Base-by-base conservation (phyloP, 257 asterid genomes). In the Petunia secreta region DNA sequence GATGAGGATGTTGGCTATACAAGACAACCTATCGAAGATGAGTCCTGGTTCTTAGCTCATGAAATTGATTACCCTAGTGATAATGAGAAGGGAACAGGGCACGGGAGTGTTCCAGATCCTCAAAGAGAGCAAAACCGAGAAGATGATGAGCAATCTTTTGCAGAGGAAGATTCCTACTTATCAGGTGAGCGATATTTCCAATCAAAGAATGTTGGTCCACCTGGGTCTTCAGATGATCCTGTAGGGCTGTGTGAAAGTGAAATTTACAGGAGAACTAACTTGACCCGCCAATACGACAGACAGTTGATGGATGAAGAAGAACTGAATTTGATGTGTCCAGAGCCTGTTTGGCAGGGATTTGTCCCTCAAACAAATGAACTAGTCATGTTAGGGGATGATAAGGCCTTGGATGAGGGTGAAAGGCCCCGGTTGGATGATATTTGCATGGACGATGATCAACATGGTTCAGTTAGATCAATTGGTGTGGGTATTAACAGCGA, bases 21-120 rank as follows among this genome's bases (percentile, higher is more conserved):
- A 11, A 80, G 81, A 54, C 86, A 83, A 65, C 86, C 86, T 80
- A 83, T 83, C 34, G 86, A 83, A 75, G 86, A 83, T 80, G 86
- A 83, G 75, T 63, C 83, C 75, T 83, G 85, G 86, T 83, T 83
- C 64, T 75, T 80, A 82, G 80, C 86, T 2, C 86, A 83, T 83
- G 83, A 83, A 80, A 75, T 83, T 80, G 83, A 83, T 77, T 79
- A 83, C 63, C 85, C 85, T 48, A 83, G 80, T 83, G 85, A 83
- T 67, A 79, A 54, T 60, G 83, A 79, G 55, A 83, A 83, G 69
- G 80, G 71, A 54, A 53, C 85, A n/a, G 73, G 80, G 15, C 77
- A 78, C n/a, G 85, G 82, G 63, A 79, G 80, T 79, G 81, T 79
- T 59, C 83, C 85, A 46, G 85, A 83, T 53, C 80, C 83, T 40